A percentile compares a stretch with the other conserved stretches of the same genome.
These are phyloP conservation scores for Ascochyta pisi DNA, from an alignment of 2,329 filamentous ascomycete species.

Conservation along the genomic window DNA sequence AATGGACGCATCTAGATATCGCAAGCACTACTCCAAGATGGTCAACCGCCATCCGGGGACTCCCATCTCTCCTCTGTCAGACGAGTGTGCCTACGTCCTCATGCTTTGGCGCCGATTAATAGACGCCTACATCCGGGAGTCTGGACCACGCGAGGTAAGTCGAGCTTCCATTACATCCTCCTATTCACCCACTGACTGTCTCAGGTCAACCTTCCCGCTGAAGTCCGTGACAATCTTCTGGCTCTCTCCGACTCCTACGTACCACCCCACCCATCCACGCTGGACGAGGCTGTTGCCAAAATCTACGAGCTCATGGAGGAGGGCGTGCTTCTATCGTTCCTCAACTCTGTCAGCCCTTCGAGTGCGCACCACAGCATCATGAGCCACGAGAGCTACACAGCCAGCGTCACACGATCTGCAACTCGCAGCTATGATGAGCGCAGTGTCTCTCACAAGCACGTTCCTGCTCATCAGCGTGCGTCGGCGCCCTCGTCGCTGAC, in stretches of 20 bases:
- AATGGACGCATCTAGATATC: slow-evolving; percentile 88
- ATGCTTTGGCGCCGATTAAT: slow-evolving; percentile 88
- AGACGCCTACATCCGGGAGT: slow-evolving; percentile 77
- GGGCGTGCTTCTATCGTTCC: slow-evolving; percentile 89
- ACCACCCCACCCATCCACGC: slow-evolving; percentile 74
- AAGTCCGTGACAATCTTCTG: slow-evolving; percentile 82
- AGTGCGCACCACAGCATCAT: slow-evolving; percentile 51
- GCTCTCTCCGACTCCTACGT: slow-evolving; percentile 64
- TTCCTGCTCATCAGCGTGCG: slow-evolving; percentile 45
- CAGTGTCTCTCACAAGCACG: slow-evolving; percentile 37
- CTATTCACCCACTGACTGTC: slow-evolving; percentile 26
- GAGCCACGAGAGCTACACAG: slow-evolving; percentile 52
- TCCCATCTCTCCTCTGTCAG: slow-evolving; percentile 59
- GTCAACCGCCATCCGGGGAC: slow-evolving; percentile 59
- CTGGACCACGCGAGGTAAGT: slow-evolving; percentile 47
- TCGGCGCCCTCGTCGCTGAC: slow-evolving; percentile 50
- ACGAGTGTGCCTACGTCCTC: slow-evolving; percentile 72
- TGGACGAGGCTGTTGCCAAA: slow-evolving; percentile 84
- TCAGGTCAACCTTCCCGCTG: slow-evolving; percentile 76
- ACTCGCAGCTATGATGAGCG: slow-evolving; percentile 53
- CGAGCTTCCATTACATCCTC: neutral
- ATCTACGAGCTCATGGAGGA: slow-evolving; percentile 98
- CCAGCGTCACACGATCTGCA: slow-evolving; percentile 47
- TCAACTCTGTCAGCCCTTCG: slow-evolving; percentile 69
- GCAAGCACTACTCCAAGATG: slow-evolving; percentile 68